Conservation (phyloP, 176 grass and related monocot species). For the Oryza rufipogon region DNA sequence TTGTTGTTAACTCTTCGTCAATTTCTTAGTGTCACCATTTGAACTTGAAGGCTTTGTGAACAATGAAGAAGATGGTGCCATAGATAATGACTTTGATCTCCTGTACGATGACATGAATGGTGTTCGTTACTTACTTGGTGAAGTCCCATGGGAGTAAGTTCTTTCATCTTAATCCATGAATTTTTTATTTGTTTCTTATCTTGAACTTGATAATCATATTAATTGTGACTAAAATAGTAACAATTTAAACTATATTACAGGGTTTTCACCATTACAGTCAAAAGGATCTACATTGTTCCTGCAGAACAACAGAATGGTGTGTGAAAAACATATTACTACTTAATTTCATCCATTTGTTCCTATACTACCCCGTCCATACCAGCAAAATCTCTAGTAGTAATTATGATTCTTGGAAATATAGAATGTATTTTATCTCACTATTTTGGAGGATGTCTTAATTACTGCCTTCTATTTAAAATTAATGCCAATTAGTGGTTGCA, state of each 20-base stretch:
- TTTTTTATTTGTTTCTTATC: not conserved
- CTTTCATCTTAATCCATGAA: not conserved
- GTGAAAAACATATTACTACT: not conserved
- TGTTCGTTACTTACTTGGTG: conserved; percentile 48
- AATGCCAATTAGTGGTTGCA: not conserved
- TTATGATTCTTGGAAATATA: not conserved
- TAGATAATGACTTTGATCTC: conserved; percentile 23
- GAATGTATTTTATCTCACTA: not conserved
- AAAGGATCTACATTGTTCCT: conserved; percentile 51
- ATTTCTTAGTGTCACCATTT: conserved; percentile 40
- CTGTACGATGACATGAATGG: conserved; percentile 37
- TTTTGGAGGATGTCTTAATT: not conserved
- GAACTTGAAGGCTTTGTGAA: conserved; percentile 33
- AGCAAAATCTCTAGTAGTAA: not conserved
- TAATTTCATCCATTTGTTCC: not conserved
- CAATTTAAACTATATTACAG: conserved; percentile 9
- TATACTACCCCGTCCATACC: not conserved
- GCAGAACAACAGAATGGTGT: conserved; percentile 40
- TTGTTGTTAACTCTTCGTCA: not conserved
- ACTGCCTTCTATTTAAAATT: not conserved
- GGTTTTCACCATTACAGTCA: conserved; percentile 40
- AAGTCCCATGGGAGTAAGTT: conserved; percentile 57
- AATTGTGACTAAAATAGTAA: not conserved
- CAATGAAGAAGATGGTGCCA: conserved; percentile 14
- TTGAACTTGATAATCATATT: not conserved